Evolutionary conservation across 2,329 filamentous ascomycete genomes (phyloP).

Genomic region (Fusarium praegraminearum): DNA sequence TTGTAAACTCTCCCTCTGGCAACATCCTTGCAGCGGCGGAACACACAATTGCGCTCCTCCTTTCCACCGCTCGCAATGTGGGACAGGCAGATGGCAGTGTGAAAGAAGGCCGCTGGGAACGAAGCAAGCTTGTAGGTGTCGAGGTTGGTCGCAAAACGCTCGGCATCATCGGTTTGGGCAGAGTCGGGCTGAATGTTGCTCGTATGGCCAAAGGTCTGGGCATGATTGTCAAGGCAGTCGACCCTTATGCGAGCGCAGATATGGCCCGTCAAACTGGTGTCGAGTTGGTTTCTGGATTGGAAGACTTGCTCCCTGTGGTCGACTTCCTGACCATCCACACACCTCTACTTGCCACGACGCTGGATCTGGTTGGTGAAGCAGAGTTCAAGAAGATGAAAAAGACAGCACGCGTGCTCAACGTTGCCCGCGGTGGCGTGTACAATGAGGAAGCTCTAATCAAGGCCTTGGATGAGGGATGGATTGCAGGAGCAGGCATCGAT

Average conservation of each 20-base stretch:
- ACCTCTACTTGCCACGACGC: slow-evolving; percentile 80
- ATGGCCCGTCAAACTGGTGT: slow-evolving; percentile 77
- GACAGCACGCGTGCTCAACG: slow-evolving; percentile 80
- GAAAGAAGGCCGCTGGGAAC: slow-evolving; percentile 80
- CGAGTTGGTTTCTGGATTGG: slow-evolving; percentile 67
- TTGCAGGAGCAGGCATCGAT: slow-evolving; percentile 82
- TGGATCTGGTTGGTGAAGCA: slow-evolving; percentile 75
- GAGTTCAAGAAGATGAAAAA: slow-evolving; percentile 79
- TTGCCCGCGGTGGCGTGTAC: slow-evolving; percentile 83
- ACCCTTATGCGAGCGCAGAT: slow-evolving; percentile 82
- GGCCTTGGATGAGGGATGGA: slow-evolving; percentile 76
- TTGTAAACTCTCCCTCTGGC: slow-evolving; percentile 82
- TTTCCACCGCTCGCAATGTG: slow-evolving; percentile 80
- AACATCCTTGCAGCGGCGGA: slow-evolving; percentile 86
- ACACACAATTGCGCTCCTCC: slow-evolving; percentile 79
- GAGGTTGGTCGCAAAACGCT: slow-evolving; percentile 83
- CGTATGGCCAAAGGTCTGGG: slow-evolving; percentile 82
- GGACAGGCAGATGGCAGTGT: slow-evolving; percentile 76
- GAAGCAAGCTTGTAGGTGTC: slow-evolving; percentile 78
- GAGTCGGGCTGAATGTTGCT: slow-evolving; percentile 84
- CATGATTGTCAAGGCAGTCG: slow-evolving; percentile 80
- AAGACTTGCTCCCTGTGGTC: slow-evolving; percentile 71
- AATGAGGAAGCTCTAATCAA: slow-evolving; percentile 79
- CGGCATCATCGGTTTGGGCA: slow-evolving; percentile 83
- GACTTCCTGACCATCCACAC: slow-evolving; percentile 88